A percentile compares a stretch with the other conserved stretches of the same genome.
Evolutionary conservation across 768 basidiomycete genomes (phyloP).

Genomic region (Omphalotus guepiniiformis): DNA sequence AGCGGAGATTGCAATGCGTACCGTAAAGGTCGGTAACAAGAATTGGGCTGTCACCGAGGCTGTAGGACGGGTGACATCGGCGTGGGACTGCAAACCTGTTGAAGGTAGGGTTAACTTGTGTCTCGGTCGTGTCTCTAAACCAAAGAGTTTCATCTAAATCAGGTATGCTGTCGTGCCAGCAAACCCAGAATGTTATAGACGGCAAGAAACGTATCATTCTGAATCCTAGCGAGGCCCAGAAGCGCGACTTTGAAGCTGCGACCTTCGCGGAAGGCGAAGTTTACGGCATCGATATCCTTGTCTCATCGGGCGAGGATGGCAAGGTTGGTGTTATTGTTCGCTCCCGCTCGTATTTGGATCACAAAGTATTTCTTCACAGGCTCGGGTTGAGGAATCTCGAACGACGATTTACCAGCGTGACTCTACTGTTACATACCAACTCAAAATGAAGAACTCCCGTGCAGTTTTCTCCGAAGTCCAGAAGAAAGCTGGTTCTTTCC

Average conservation of each 20-base stretch:
- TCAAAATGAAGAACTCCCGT: slow-evolving; percentile 97
- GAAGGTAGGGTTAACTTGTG: slow-evolving; percentile 57
- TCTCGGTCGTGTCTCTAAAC: slow-evolving; percentile 1
- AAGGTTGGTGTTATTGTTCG: slow-evolving; percentile 53
- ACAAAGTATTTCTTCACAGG: slow-evolving; percentile 40
- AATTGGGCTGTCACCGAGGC: slow-evolving; percentile 94
- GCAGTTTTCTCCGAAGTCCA: slow-evolving; percentile 96
- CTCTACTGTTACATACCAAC: slow-evolving; percentile 81
- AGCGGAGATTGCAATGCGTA: slow-evolving; percentile 87
- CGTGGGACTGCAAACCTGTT: slow-evolving; percentile 87
- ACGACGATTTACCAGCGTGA: slow-evolving; percentile 94
- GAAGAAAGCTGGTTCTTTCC: slow-evolving; percentile 97
- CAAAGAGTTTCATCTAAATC: slow-evolving; percentile 7
- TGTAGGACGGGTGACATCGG: slow-evolving; percentile 64
- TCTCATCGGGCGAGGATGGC: slow-evolving; percentile 86
- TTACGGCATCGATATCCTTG: slow-evolving; percentile 88
- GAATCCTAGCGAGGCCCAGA: slow-evolving; percentile 83
- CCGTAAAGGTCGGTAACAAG: slow-evolving; percentile 88
- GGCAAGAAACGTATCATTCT: slow-evolving; percentile 94
- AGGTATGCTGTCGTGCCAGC: slow-evolving; percentile 96
- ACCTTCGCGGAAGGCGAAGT: slow-evolving; percentile 93
- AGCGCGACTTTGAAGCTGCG: slow-evolving; percentile 77
- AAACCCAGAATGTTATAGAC: slow-evolving; percentile 91
- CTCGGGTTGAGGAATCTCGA: slow-evolving; percentile 82
- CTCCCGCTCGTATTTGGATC: background rate